A percentile compares a stretch with the other conserved stretches of the same genome.
phyloP scores from a whole-genome alignment of 2,329 filamentous ascomycete genomes.

The Neonectria punicea region DNA sequence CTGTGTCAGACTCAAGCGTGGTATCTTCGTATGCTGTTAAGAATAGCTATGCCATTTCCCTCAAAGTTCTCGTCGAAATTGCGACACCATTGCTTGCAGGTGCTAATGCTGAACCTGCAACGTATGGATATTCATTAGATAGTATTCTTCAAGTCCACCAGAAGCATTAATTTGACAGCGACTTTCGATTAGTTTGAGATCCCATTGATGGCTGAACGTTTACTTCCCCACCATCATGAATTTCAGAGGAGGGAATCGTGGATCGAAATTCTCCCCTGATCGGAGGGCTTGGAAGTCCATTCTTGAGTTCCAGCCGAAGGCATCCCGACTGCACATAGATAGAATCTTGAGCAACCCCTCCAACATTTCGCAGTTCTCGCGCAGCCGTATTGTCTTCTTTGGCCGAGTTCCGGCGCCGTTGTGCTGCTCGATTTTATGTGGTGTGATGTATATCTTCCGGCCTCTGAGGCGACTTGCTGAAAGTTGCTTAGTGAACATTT shows the following conservation, averaged over 20 bases:
- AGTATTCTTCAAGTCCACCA: conserved; percentile 52
- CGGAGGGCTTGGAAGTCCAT: conserved; percentile 46
- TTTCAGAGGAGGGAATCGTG: conserved; percentile 48
- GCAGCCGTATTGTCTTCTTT: conserved; percentile 4
- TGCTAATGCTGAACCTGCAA: conserved; percentile 26
- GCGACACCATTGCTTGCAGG: not conserved
- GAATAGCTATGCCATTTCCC: no score
- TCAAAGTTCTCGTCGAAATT: not conserved
- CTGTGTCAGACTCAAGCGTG: conserved; percentile 1
- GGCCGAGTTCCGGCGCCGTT: not conserved
- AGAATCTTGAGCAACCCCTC: conserved; percentile 46
- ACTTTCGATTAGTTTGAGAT: conserved; percentile 56
- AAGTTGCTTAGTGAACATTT: conserved; percentile 12
- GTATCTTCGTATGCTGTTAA: not conserved
- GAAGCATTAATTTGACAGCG: conserved; percentile 42
- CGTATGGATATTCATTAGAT: conserved; percentile 55
- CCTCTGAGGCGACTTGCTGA: conserved; percentile 5
- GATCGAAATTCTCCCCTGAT: conserved; percentile 25
- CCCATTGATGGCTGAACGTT: conserved; percentile 55
- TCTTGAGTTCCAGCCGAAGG: conserved; percentile 53
- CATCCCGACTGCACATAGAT: conserved; percentile 49
- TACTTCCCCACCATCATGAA: conserved; percentile 53
- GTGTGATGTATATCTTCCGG: conserved; percentile 12
- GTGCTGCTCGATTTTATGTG: conserved; percentile 6
- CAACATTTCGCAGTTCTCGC: conserved; percentile 36